Percentiles rank a stretch among this genome's conserved stretches.
These are phyloP conservation scores for Candida mattraensis DNA, from an alignment of 805 yeast species.

Conservation along the genomic window DNA sequence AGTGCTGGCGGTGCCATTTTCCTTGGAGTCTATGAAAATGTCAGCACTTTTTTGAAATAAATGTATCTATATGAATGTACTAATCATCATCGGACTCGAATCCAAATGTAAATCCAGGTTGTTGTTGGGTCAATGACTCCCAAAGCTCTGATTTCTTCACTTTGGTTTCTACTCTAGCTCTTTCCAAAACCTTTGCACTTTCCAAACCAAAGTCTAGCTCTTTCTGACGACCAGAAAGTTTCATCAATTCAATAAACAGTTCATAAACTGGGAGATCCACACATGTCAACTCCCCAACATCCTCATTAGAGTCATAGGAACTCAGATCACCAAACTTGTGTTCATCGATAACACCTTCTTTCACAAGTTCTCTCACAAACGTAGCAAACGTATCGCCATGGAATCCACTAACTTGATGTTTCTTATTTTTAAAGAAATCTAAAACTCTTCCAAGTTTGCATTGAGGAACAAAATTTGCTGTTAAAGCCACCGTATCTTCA, in stretches of 20 bases:
- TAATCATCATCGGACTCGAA: constrained; percentile 15
- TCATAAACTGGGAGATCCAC: constrained; percentile 58
- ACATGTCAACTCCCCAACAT: constrained; percentile 55
- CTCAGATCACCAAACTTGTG: constrained; percentile 16
- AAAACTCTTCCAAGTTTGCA: constrained; percentile 61
- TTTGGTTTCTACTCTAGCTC: constrained; percentile 27
- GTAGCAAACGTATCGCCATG: constrained; percentile 51
- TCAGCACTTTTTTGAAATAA: constrained; percentile 31
- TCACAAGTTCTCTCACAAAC: constrained; percentile 36
- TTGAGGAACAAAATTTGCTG: constrained; percentile 83
- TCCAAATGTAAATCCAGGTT: constrained; percentile 35
- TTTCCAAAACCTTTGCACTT: constrained; percentile 36
- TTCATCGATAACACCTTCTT: constrained; percentile 27
- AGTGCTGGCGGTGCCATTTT: constrained; percentile 98
- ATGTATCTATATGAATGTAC: constrained; percentile 2
- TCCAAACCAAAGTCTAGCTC: constrained; percentile 37
- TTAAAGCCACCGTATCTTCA: constrained; percentile 79
- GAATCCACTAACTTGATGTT: constrained; percentile 79
- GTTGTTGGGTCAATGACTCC: constrained; percentile 39
- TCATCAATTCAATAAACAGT: constrained; percentile 53
- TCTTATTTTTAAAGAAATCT: constrained; percentile 63
- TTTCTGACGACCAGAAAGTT: constrained; percentile 36
- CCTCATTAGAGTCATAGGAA: constrained; percentile 46
- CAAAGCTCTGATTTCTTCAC: constrained; percentile 50
- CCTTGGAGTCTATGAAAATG: constrained; percentile 87